These are phyloP conservation scores for Phalaenopsis equestris DNA, from an alignment of 106 monocot species.

Conservation along the genomic window DNA sequence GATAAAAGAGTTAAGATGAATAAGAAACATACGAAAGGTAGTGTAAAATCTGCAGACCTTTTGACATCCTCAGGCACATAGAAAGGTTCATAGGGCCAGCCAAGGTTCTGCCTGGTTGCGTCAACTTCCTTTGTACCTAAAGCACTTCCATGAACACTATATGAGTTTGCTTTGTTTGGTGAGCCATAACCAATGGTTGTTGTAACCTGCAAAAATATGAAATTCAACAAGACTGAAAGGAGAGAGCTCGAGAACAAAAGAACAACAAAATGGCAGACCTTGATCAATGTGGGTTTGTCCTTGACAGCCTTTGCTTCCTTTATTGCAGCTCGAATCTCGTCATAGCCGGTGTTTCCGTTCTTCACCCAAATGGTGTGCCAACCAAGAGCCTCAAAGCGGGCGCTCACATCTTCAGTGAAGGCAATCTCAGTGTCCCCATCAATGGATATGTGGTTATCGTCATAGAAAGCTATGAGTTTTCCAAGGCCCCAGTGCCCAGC, in stretches of 20 bases:
- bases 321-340: constrained; percentile 65
- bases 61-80: constrained; percentile 86
- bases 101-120: constrained; percentile 83
- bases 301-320: constrained; percentile 63
- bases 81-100: constrained; percentile 72
- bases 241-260: background rate
- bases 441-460: constrained; percentile 97
- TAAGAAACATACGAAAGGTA: background rate
- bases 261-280: constrained; percentile 21
- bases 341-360: constrained; percentile 77
- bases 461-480: constrained; percentile 92
- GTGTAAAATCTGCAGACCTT: constrained; percentile 31
- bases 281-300: constrained; percentile 69
- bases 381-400: constrained; percentile 90
- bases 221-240: too few species aligned
- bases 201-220: constrained; percentile 41
- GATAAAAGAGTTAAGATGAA: background rate
- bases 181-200: constrained; percentile 81
- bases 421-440: constrained; percentile 98
- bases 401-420: constrained; percentile 84
- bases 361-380: constrained; percentile 99
- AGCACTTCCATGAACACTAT: constrained; percentile 79
- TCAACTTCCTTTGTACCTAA: constrained; percentile 95
- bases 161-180: constrained; percentile 73
- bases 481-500: constrained; percentile 96